Evolutionary conservation across 2,329 filamentous ascomycete species (phyloP), one percentile per base, ranked within the genome.

Genomic region (Cadophora sp.): DNA sequence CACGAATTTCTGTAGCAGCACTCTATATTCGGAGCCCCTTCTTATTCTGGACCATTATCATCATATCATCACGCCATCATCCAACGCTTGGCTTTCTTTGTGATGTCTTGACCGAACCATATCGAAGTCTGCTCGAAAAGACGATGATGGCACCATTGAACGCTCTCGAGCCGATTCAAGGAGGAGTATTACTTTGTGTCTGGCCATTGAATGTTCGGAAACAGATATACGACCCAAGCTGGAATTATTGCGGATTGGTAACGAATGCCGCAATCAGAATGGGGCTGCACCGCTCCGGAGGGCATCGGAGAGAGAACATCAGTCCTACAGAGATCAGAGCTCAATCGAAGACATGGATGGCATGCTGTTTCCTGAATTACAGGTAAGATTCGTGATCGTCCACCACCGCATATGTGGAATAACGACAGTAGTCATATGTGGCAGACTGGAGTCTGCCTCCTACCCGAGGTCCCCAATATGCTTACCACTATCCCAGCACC

Each of bases 181-280:
- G 66, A 14, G 48, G 75, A 0, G 66, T 65, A 1, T 19, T 75
- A n/a, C 56, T 74, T 2, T 75, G 71, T 40, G 69, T 71, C 3
- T 76, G 75, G 74, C 75, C 73, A n/a, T 70, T 76, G 11, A 66
- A 71, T 11, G 66, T 68, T 31, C 9, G 7, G 8, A 64, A 61
- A 14, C 68, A 70, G 29, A 27, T 53, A 6, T 60, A 70, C 2
- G 68, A 70, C 56, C 68, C 68, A 12, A 70, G 66, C 29, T 70
- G 68, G 68, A 70, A 70, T 37, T 66, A 68, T 37, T 70, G 68
- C 40, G 68, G 68, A 11, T 19, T 71, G n/a, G 29, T 65, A 11
- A 71, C 65, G n/a, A 64, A 69, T 43, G 62, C 68, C 14, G 69
- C 62, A 4, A 53, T 59, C 12, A 64, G 63, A 22, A 50, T 69